Base-by-base conservation (phyloP, 2,329 filamentous ascomycete species). In the Aspergillus hortae region DNA sequence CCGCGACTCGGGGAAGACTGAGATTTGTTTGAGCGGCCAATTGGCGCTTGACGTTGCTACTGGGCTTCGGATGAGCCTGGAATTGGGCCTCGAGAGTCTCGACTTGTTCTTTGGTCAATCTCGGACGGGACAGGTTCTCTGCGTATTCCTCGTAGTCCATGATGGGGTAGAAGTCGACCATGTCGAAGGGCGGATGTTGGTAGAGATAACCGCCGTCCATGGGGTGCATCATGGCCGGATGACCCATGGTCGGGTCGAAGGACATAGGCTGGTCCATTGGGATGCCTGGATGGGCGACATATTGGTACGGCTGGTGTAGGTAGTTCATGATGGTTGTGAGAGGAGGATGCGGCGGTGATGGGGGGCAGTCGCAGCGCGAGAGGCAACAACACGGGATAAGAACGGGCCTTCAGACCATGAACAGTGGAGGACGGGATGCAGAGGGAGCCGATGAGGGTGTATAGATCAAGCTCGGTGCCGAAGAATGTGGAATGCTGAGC, bases 81-180 rank as follows among this genome's bases (percentile, higher is more conserved):
- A 79, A 79, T 49, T 79, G 74, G 38, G 70, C 67, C 59, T 79
- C 77, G 23, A 79, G 60, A 4, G 74, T 74, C 57, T 77, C 75
- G 36, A 79, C 74, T 66, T 79, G 77, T 53, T 79, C 77, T 56
- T 77, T 78, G 53, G 77, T 79, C 59, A 79, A 70, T 35, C 77
- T 71, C 10, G 76, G 76, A 14, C 76, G 70, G 14, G 75, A 77
- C 38, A 77, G 64, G 55, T 74, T 76, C 59, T 79, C 76, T 33
- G 73, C 65, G 53, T 71, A 72, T 61, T 77, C 76, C 40, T 78
- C 75, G 51, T 73, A 74, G 51, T 77, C 73, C 64, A 72, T 66
- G 51, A 69, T 67, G 36, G 71, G 65, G 46, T 72, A 73, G 56
- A 71, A 74, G 48, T 76, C 72, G 38, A 72, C 62, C 63, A 71